A percentile compares a stretch with the other conserved stretches of the same genome.
These are phyloP conservation scores for Polysphondylium violaceum DNA, from an alignment of 78 protist genomes.

Conservation along the genomic window DNA sequence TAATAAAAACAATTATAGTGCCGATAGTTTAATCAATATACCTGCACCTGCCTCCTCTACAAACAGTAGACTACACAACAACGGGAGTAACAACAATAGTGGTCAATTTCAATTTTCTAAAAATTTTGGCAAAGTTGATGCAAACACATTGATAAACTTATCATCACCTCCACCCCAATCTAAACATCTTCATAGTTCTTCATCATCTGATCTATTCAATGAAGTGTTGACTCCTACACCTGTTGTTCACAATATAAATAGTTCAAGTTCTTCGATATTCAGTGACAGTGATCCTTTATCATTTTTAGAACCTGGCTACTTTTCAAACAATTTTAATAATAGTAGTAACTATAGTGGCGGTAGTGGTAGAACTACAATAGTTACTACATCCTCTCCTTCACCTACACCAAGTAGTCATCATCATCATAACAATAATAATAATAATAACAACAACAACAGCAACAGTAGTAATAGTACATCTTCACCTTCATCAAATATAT, in stretches of 20 bases:
- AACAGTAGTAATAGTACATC: neutral
- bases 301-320: constrained; percentile 20
- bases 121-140: neutral
- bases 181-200: constrained; percentile 18
- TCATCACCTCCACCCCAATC: constrained; percentile 62
- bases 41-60: neutral
- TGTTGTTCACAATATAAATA: constrained; percentile 31
- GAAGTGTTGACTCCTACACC: constrained; percentile 72
- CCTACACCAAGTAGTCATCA: constrained; percentile 13
- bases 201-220: constrained; percentile 14
- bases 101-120: neutral
- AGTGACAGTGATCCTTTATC: constrained; percentile 50
- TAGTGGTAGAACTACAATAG: constrained; percentile 2
- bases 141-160: constrained; percentile 40
- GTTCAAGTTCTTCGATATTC: constrained; percentile 37
- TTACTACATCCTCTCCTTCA: constrained; percentile 11
- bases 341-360: constrained; percentile 8
- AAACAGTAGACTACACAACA: neutral
- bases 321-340: too few species aligned
- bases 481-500: constrained; percentile 1
- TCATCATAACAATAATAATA: neutral
- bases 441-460: constrained; percentile 3
- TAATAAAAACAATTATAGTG: constrained; percentile 49
- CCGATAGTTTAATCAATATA: constrained; percentile 32
- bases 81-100: too few species aligned